Evolutionary conservation across 148 eudicot species (phyloP).

Genomic region (Rhododendron ovatum): DNA sequence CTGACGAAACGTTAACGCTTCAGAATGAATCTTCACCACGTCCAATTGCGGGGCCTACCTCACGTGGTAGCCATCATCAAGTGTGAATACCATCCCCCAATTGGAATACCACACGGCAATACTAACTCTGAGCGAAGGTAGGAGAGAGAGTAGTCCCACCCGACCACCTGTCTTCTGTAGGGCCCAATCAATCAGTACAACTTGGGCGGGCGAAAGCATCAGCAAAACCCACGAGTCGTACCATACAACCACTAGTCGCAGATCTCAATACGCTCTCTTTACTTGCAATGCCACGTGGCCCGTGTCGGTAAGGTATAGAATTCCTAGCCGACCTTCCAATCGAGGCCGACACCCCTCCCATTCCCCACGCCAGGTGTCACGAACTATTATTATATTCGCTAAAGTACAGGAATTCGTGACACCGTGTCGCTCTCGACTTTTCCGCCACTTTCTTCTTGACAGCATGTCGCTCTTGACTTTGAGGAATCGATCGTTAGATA

Average conservation of each 20-base stretch:
- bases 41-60: not conserved
- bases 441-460: not conserved
- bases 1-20: not conserved
- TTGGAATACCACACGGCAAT: not conserved
- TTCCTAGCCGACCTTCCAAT: conserved; percentile 27
- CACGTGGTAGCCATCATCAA: too few relatives aligned
- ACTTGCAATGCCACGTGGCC: conserved; percentile 11
- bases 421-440: conserved; percentile 5
- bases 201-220: not conserved
- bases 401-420: not conserved
- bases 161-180: not conserved
- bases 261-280: not conserved
- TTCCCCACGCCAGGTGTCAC: conserved; percentile 19
- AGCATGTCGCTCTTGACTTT: not conserved
- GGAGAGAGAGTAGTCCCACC: not conserved
- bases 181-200: not conserved
- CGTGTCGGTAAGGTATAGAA: not conserved
- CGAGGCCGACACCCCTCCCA: conserved; percentile 20
- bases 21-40: not conserved
- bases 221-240: not conserved
- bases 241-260: not conserved
- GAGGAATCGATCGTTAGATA: not conserved
- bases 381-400: not conserved
- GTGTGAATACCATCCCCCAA: not conserved
- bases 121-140: not conserved